Base-by-base conservation (phyloP, 148 eudicot genomes). In the Vaccinium corymbosum region DNA sequence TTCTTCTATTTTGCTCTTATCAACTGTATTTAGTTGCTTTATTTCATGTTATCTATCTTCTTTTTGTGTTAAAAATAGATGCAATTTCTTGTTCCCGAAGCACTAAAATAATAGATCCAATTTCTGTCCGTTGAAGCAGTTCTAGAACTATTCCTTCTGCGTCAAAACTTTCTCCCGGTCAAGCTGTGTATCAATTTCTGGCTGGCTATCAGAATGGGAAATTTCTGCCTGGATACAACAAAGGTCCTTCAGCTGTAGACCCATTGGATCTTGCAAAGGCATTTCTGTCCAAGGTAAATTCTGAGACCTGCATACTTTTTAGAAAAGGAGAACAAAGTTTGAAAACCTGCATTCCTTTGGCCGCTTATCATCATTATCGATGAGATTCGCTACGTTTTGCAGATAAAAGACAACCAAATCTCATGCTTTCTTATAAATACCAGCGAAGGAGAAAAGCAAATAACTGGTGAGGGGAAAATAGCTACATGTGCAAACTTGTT, bases 181-280 rank as follows among this genome's bases (percentile, higher is more conserved):
- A 86, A 80, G 86, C 86, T 53, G 88, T 86, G 50, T 86, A 83
- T 84, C 88, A 80, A 55, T 86, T 86, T 71, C 85, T 83, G 66
- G 88, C 84, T 49, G 88, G 88, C 20, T 81, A 74, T 76, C 81
- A 84, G 81, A 80, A 84, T 80, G 86, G 88, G 50, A 84, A 62
- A 50, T 83, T 86, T 71, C 22, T 76, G 38, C 88, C 86, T 51
- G 83, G 81, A 59, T 86, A 84, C 61, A 75, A 71, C 51, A 66
- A 75, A n/a, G 76, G 76, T 12, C 53, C 81, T 46, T 86, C 62
- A 15, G 22, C 82, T 10, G 4, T 83, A 38, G 84, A 86, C 72
- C 88, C 88, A 29, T 52, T 81, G 83, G 78, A 84, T 68, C 86
- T 84, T 66, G 86, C 88, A 2, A 86, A 75, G 71, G 84, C 78